Evolutionary conservation across 768 basidiomycete species (phyloP).

Genomic region (Hirschioporus abietinus): DNA sequence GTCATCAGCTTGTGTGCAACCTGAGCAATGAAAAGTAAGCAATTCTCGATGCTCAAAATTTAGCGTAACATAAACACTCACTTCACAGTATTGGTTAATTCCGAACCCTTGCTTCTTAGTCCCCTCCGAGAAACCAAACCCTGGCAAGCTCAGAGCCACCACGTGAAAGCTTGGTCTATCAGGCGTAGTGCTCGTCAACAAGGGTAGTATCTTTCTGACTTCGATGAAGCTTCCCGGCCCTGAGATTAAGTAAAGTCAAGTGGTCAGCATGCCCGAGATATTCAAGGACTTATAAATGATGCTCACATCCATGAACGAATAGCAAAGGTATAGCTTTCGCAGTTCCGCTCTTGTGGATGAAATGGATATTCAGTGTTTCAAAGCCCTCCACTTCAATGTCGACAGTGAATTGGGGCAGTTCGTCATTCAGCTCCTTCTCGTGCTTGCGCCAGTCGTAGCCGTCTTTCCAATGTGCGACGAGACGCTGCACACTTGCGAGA

Average conservation of each 20-base stretch:
- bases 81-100: conserved; percentile 49
- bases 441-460: conserved; percentile 53
- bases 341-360: conserved; percentile 44
- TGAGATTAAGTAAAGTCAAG: conserved; percentile 16
- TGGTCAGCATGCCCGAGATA: background rate
- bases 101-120: conserved; percentile 48
- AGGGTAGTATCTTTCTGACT: conserved; percentile 49
- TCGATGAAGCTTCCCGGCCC: conserved; percentile 63
- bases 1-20: conserved; percentile 46
- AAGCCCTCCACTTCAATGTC: conserved; percentile 44
- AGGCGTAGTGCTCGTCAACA: conserved; percentile 36
- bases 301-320: conserved; percentile 56
- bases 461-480: conserved; percentile 44
- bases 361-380: conserved; percentile 49
- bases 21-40: conserved; percentile 15
- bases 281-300: background rate
- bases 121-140: conserved; percentile 57
- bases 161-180: conserved; percentile 58
- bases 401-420: conserved; percentile 50
- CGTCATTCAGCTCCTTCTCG: conserved; percentile 44
- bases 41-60: conserved; percentile 12
- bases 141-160: conserved; percentile 53
- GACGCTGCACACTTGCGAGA: conserved; percentile 40
- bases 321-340: conserved; percentile 47
- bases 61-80: conserved; percentile 14